A percentile compares a stretch with the other conserved stretches of the same genome.
phyloP scores from a whole-genome alignment of 495 filamentous ascomycete genomes.

The Corynascus novoguineensis region DNA sequence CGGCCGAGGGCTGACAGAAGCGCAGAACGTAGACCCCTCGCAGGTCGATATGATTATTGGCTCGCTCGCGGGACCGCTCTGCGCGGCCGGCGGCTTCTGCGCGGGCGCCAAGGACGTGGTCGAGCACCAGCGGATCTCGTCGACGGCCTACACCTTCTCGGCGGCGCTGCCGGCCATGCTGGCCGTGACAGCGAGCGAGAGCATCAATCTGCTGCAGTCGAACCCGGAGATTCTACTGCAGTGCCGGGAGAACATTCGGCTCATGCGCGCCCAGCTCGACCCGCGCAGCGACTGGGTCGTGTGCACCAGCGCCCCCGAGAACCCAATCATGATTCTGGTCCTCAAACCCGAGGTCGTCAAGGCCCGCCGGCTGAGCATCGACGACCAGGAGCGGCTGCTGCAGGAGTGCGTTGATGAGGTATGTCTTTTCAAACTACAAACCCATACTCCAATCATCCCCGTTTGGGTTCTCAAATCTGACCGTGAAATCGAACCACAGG shows the following conservation, averaged over 20 bases:
- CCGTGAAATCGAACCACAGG: no score
- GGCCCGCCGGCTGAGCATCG: constrained; percentile 57
- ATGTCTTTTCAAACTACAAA: constrained; percentile 28
- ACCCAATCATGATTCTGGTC: constrained; percentile 79
- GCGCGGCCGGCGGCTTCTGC: constrained; percentile 93
- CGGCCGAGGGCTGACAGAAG: constrained; percentile 87
- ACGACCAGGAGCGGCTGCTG: constrained; percentile 79
- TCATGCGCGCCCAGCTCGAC: constrained; percentile 81
- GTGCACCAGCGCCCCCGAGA: constrained; percentile 76
- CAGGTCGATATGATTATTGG: constrained; percentile 95
- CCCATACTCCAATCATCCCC: no score
- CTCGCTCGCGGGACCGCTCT: constrained; percentile 81
- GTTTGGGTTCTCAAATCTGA: no score
- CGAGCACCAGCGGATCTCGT: constrained; percentile 89
- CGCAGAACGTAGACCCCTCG: constrained; percentile 86
- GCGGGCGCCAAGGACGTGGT: constrained; percentile 84
- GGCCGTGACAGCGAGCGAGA: constrained; percentile 89
- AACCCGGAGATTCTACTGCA: constrained; percentile 69
- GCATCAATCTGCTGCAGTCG: constrained; percentile 74
- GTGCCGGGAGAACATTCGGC: constrained; percentile 74
- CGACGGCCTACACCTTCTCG: constrained; percentile 87
- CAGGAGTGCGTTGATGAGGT: constrained; percentile 95
- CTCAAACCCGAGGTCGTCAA: constrained; percentile 76
- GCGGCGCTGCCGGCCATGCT: constrained; percentile 90
- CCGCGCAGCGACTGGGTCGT: constrained; percentile 87